phyloP scores from a whole-genome alignment of 352 stramenopile genomes.

The Globisporangium nunn region DNA sequence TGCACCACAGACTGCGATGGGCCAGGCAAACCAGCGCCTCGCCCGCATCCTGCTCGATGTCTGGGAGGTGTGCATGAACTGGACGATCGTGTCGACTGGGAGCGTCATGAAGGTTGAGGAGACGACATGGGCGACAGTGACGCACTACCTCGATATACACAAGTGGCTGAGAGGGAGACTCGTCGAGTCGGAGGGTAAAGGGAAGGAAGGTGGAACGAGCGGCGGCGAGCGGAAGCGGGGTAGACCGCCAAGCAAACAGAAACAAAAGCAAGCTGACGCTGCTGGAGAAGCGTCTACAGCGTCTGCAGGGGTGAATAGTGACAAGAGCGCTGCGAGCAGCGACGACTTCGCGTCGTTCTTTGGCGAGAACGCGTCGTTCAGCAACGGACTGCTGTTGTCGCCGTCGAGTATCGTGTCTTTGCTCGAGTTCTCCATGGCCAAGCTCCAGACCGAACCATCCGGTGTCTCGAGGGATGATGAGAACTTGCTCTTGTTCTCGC shows the following conservation, averaged over 20 bases:
- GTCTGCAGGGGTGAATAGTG: not conserved
- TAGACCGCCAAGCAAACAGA: constrained; percentile 8
- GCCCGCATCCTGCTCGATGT: constrained; percentile 21
- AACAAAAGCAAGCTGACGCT: constrained; percentile 1
- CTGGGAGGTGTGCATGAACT: constrained; percentile 38
- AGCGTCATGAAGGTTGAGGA: constrained; percentile 6
- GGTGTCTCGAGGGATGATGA: constrained; percentile 15
- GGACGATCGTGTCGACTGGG: constrained; percentile 12
- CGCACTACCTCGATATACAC: constrained; percentile 26
- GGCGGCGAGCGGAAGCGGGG: constrained; percentile 14
- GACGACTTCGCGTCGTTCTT: constrained; percentile 15
- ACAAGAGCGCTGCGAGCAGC: not conserved
- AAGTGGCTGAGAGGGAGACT: constrained; percentile 21
- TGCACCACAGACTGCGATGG: constrained; percentile 15
- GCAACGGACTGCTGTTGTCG: constrained; percentile 13
- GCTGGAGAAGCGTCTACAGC: not conserved
- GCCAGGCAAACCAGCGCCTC: constrained; percentile 26
- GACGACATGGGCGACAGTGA: constrained; percentile 16
- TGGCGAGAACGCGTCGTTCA: constrained; percentile 13
- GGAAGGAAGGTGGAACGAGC: constrained; percentile 1
- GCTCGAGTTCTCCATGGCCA: constrained; percentile 7
- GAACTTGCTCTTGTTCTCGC: constrained; percentile 15
- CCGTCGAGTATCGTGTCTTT: constrained; percentile 12
- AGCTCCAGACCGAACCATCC: constrained; percentile 1
- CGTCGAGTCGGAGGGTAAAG: constrained; percentile 8